Base-by-base conservation (phyloP, 306 rosid genomes). In the Clitoria ternatea region DNA sequence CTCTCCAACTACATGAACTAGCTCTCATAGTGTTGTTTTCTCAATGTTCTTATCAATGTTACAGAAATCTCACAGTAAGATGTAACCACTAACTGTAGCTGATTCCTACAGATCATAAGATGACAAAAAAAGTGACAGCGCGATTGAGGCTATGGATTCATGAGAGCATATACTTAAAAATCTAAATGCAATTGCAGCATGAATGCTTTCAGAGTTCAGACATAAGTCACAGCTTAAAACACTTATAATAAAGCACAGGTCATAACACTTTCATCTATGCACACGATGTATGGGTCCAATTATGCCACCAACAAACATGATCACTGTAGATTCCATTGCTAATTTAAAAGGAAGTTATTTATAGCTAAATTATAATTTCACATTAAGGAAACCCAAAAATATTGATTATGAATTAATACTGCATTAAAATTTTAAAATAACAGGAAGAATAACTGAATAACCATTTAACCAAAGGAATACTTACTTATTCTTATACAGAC, bases 401-500 rank as follows among this genome's bases (percentile, higher is more conserved):
- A 54, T 13, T 32, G 56, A 62, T 37, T 32, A 20, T n/a, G 47
- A 64, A 6, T 55, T 55, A 23, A 32, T 50, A 72, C 7, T 6
- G 17, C 61, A 26, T 44, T 33, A 12, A 27, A 77, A 43, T 19
- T 48, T 22, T 10, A 60, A 45, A 69, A 37, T 22, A 55, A 44
- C 32, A 9, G 12, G 57, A 81, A 60, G 63, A 70, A 63, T 15
- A 33, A 43, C 13, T 39, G 70, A 52, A 72, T 37, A 47, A 8
- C 54, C 43, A 42, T 44, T 19, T 35, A 61, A 57, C 7, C 42
- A 19, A 69, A 30, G 49, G 66, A 62, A 55, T 26, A 77, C 97
- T 85, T 76, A 94, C 98, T 81, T 90, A 78, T 85, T 90, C 79
- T 81, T 70, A 70, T 94, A 94, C 73, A 90, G 68, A 82, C 92